Conservation (phyloP, 305 asterid genomes). For the Vinca major region DNA sequence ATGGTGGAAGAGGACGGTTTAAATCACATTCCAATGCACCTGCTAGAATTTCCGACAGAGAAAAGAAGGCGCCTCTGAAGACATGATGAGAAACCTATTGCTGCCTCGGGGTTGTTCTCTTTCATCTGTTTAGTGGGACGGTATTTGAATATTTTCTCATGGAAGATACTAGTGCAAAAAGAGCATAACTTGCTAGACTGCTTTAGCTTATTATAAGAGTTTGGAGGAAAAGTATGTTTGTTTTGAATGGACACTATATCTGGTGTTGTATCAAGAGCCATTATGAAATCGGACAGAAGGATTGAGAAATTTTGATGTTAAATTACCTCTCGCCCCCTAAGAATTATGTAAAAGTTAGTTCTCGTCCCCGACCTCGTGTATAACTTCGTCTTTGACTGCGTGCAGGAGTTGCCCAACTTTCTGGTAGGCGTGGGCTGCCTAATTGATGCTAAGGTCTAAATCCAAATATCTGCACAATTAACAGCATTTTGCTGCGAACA, state of each 20-base stretch:
- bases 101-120: neutral
- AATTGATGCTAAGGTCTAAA: no score
- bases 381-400: no score
- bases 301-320: neutral
- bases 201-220: neutral
- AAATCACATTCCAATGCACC: slow-evolving; percentile 78
- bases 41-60: slow-evolving; percentile 77
- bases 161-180: neutral
- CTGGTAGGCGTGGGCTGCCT: no score
- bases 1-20: slow-evolving; percentile 82
- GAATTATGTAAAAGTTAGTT: no score
- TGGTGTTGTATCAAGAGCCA: neutral
- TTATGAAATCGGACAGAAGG: neutral
- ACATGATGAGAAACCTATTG: slow-evolving; percentile 24
- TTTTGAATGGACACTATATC: neutral
- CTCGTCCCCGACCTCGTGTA: no score
- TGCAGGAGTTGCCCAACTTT: no score
- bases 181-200: neutral
- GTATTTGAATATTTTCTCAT: neutral
- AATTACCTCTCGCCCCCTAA: no score
- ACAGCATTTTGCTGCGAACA: no score
- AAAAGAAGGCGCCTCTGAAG: slow-evolving; percentile 90
- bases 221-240: neutral
- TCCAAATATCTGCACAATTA: no score
- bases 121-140: neutral